phyloP scores from a whole-genome alignment of 2,329 filamentous ascomycete genomes.

The Penicillium sp. region DNA sequence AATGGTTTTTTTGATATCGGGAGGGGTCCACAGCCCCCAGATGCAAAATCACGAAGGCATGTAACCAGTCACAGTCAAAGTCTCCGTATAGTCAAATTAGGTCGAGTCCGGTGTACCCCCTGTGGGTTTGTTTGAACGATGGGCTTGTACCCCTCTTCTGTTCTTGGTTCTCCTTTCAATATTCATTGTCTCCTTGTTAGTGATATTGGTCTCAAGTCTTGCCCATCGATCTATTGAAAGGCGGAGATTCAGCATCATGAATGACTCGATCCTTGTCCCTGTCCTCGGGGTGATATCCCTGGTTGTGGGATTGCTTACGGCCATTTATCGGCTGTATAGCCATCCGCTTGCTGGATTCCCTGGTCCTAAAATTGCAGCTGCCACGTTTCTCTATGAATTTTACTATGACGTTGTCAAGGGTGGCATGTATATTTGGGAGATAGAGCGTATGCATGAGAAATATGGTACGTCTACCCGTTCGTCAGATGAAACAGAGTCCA shows the following conservation, averaged over 20 bases:
- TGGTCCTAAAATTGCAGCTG: constrained; percentile 42
- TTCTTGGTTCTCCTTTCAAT: neutral
- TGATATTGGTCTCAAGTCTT: constrained; percentile 4
- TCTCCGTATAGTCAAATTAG: neutral
- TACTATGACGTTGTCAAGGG: constrained; percentile 41
- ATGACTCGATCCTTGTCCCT: constrained; percentile 6
- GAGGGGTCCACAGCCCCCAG: neutral
- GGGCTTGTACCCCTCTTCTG: neutral
- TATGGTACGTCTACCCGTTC: constrained; percentile 36
- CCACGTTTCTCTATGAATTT: constrained; percentile 41
- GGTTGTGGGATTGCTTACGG: constrained; percentile 12
- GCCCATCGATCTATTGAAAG: neutral
- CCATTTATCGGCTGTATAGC: constrained; percentile 27
- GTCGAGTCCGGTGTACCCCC: neutral
- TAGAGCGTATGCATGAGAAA: constrained; percentile 41
- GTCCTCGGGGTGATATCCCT: constrained; percentile 2
- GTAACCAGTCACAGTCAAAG: neutral
- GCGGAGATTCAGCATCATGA: constrained; percentile 12
- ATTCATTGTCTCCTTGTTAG: neutral
- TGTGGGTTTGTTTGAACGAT: constrained; percentile 4
- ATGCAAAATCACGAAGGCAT: neutral
- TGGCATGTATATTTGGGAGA: constrained; percentile 39
- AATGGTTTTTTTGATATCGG: neutral
- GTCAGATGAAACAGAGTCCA: neutral
- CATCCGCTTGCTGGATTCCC: constrained; percentile 42